These are phyloP conservation scores for Dillenia turbinata DNA, from an alignment of 164 flowering plant genomes.

Conservation along the genomic window DNA sequence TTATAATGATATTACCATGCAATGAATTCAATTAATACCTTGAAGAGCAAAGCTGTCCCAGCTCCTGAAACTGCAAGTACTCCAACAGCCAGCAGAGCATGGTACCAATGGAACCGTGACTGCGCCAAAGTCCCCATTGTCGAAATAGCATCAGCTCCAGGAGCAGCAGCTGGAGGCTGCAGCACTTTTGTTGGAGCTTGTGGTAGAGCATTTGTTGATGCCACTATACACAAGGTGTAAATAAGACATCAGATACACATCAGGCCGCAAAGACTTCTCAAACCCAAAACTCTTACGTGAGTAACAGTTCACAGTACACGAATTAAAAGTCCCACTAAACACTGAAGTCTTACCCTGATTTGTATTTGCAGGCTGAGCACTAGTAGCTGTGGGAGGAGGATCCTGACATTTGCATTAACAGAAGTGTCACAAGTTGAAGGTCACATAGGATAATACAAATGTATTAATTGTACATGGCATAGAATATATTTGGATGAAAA, in stretches of 20 bases:
- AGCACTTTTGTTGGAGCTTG: constrained; percentile 41
- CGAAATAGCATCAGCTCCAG: constrained; percentile 31
- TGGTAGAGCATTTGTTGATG: constrained; percentile 41
- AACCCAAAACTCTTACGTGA: background rate
- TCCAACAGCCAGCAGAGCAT: constrained; percentile 74
- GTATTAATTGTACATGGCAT: background rate
- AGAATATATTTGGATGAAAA: constrained; percentile 1
- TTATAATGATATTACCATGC: no score
- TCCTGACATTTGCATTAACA: constrained; percentile 45
- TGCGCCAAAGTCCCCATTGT: constrained; percentile 25
- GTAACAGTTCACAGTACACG: no score
- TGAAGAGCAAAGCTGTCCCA: constrained; percentile 73
- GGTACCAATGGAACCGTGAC: constrained; percentile 72
- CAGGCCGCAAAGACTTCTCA: no score
- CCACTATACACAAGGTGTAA: constrained; percentile 12
- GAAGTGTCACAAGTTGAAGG: background rate
- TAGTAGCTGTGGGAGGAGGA: constrained; percentile 46
- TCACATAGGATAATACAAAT: background rate
- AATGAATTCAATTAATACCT: constrained; percentile 41
- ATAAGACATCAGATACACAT: background rate
- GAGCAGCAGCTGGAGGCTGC: constrained; percentile 54
- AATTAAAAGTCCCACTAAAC: no score
- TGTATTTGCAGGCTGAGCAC: constrained; percentile 33
- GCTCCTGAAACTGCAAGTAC: constrained; percentile 83
- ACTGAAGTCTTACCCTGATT: constrained; percentile 48